Percentiles rank a stretch among this genome's conserved stretches.
Conservation (phyloP, 208 protist genomes). For the Acanthamoeba lugdunensis region DNA sequence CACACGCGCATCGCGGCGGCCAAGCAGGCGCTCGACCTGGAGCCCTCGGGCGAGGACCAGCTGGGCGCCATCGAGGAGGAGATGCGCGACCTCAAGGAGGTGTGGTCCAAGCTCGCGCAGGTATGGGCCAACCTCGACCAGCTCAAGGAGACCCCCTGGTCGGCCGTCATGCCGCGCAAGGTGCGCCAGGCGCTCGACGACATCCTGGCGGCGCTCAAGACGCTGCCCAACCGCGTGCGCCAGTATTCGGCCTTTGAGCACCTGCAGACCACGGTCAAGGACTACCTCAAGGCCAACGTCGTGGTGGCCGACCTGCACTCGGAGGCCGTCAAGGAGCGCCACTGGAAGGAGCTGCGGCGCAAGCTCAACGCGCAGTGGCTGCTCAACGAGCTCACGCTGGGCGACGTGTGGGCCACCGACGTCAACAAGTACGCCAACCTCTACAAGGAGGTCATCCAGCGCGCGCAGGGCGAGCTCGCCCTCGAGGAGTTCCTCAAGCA, state of each 20-base stretch:
- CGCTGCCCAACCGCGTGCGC: conserved; percentile 85
- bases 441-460: conserved; percentile 87
- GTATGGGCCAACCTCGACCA: conserved; percentile 89
- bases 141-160: conserved; percentile 93
- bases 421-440: conserved; percentile 85
- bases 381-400: conserved; percentile 92
- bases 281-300: conserved; percentile 79
- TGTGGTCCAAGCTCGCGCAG: conserved; percentile 90
- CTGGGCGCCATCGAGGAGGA: conserved; percentile 89
- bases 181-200: conserved; percentile 86
- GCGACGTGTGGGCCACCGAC: conserved; percentile 93
- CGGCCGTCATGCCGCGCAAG: conserved; percentile 92
- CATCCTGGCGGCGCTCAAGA: conserved; percentile 75
- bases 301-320: conserved; percentile 78
- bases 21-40: conserved; percentile 84
- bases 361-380: conserved; percentile 91
- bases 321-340: conserved; percentile 92
- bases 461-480: conserved; percentile 90
- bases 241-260: conserved; percentile 88
- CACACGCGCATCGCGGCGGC: conserved; percentile 71
- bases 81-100: conserved; percentile 91
- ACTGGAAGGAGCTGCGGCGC: conserved; percentile 91
- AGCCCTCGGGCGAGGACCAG: conserved; percentile 76
- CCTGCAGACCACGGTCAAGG: conserved; percentile 80
- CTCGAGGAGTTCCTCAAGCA: conserved; percentile 91